Percentiles rank a stretch among this genome's conserved stretches.
These are phyloP conservation scores for Kockiozyma suomiensis DNA, from an alignment of 805 yeast genomes.

Conservation along the genomic window DNA sequence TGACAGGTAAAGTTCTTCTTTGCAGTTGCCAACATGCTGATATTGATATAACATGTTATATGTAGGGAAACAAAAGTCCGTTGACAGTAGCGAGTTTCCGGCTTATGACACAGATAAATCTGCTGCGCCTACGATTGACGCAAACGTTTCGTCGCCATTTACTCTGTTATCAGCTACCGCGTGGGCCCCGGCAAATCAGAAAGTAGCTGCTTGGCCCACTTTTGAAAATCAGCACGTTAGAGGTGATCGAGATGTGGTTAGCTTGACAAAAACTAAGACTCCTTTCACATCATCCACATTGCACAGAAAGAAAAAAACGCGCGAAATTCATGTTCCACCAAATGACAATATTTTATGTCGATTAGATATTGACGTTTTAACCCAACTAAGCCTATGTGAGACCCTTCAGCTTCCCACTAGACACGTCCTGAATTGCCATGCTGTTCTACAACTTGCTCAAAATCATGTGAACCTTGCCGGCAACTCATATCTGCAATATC, in stretches of 20 bases:
- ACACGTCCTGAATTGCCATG: constrained; percentile 2
- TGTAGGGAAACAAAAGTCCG: not conserved
- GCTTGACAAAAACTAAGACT: not conserved
- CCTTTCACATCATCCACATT: not conserved
- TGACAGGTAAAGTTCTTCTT: not conserved
- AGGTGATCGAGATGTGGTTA: not conserved
- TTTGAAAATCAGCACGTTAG: constrained; percentile 12
- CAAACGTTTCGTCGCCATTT: not conserved
- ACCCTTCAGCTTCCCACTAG: constrained; percentile 3
- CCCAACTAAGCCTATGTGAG: not conserved
- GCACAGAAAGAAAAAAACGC: not conserved
- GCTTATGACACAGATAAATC: not conserved
- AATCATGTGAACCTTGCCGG: constrained; percentile 3
- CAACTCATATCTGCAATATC: constrained; percentile 25
- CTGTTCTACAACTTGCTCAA: constrained; percentile 4
- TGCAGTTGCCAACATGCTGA: not conserved
- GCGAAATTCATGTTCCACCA: not conserved
- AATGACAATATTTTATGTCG: not conserved
- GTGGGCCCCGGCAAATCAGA: not conserved
- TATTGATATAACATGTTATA: not conserved
- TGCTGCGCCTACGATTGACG: not conserved
- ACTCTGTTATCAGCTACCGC: not conserved
- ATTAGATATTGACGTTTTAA: not conserved
- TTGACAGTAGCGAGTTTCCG: not conserved
- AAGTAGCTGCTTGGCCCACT: constrained; percentile 15